Percentiles rank a stretch among this genome's conserved stretches.
These are phyloP conservation scores for Pichia kluyveri DNA, from an alignment of 805 yeast genomes.

Conservation along the genomic window DNA sequence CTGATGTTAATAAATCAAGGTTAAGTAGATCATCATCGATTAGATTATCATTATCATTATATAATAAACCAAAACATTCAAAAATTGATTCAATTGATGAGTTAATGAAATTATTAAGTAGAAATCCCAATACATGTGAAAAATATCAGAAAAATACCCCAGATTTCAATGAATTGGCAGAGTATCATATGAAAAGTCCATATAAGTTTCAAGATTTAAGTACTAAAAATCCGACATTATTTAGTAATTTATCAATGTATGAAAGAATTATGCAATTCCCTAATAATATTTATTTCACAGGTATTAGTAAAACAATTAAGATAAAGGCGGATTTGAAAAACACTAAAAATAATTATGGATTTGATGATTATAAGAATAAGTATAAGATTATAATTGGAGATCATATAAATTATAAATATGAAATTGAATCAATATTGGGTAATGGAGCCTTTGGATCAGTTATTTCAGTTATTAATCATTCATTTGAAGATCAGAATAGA, in stretches of 20 bases:
- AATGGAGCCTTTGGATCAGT: constrained; percentile 82
- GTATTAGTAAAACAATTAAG: constrained; percentile 23
- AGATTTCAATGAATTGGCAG: too few relatives aligned
- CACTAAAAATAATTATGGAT: constrained; percentile 49
- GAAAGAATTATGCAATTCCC: constrained; percentile 42
- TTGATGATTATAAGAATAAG: constrained; percentile 63
- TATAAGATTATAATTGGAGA: constrained; percentile 49
- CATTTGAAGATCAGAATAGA: constrained; percentile 18
- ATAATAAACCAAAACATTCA: not conserved
- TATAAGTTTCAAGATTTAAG: constrained; percentile 13
- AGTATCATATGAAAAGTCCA: not conserved
- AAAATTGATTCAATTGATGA: too few relatives aligned
- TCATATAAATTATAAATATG: constrained; percentile 69
- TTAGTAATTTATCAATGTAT: constrained; percentile 34
- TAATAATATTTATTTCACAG: constrained; percentile 42
- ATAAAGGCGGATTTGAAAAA: constrained; percentile 29
- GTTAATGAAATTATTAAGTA: too few relatives aligned
- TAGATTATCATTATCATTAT: not conserved
- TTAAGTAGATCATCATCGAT: too few relatives aligned
- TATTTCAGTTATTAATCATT: constrained; percentile 55
- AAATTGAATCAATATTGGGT: constrained; percentile 52
- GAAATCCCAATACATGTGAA: too few relatives aligned
- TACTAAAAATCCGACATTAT: constrained; percentile 14
- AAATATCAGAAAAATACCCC: too few relatives aligned
- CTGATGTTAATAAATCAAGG: too few relatives aligned